Evolutionary conservation across 495 filamentous ascomycete species (phyloP), one percentile per base, ranked within the genome.

Genomic region (Annulohypoxylon maeteangense): DNA sequence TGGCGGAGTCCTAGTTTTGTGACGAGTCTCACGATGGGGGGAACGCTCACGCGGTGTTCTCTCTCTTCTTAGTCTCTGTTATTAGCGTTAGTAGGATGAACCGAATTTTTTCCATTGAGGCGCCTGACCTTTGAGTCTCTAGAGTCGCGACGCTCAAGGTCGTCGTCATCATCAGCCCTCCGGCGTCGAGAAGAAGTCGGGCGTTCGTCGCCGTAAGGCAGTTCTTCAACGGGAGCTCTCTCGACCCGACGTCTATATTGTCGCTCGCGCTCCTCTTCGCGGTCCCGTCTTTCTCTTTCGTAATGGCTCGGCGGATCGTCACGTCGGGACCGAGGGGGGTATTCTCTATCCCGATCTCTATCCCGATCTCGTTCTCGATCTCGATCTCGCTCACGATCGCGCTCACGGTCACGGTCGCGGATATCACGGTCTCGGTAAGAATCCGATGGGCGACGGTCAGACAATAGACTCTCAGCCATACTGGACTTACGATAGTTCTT

Each of bases 181-280:
- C 91, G 86, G 63, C 85, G 83, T 72, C 86, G 86, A 42, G 89
- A 83, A 38, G 85, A 85, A 77, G 88, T 79, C 54, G 87, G 85
- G 55, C 85, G 81, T 67, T 93, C 91, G 76, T 93, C 94, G 12
- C 94, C 93, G 77, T 97, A 97, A 68, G 95, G 93, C 34, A 97
- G 83, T 75, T 95, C 92, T 67, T 93, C 91, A 62, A 91, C 87
- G 59, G 87, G 86, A 50, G 90, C 90, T 62, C 92, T 89, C 64
- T 94, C 91, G 59, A 92, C 91, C 71, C 93, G 89, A 65, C 91
- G 90, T 53, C 93, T 89, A 77, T 97, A 98, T 10, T 90, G 80
- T 27, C 92, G 86, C 76, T 97, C 93, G 20, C 94, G 87, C 78
- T 97, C 92, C 70, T 93, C 92, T 74, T 95, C 93, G 14, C 93